These are phyloP conservation scores for Globisporangium paddicum DNA, from an alignment of 352 stramenopile species.

Conservation along the genomic window DNA sequence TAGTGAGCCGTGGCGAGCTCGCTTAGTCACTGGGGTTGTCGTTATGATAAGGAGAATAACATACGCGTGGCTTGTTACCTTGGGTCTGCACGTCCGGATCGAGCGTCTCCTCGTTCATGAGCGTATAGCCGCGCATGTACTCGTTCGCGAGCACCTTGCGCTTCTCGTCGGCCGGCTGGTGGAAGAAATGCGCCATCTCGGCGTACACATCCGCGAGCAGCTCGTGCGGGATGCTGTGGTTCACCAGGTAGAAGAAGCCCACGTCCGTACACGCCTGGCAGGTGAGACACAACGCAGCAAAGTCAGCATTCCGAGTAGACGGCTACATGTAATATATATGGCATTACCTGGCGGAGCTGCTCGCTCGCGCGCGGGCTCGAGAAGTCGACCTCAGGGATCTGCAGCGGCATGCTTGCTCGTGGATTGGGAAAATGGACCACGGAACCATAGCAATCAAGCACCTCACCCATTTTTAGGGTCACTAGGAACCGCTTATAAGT, in stretches of 20 bases:
- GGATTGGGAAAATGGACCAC: too few relatives aligned
- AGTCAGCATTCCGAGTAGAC: not conserved
- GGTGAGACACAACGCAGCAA: too few relatives aligned
- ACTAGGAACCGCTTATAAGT: too few relatives aligned
- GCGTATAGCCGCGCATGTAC: constrained; percentile 71
- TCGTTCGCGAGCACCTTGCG: constrained; percentile 57
- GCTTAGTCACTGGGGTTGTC: too few relatives aligned
- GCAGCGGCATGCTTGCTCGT: constrained; percentile 20
- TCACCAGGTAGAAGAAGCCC: constrained; percentile 68
- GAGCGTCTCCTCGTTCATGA: constrained; percentile 73
- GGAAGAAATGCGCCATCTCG: constrained; percentile 63
- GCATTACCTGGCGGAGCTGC: constrained; percentile 31
- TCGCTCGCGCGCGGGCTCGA: constrained; percentile 29
- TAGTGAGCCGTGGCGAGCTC: not conserved
- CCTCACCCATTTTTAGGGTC: too few relatives aligned
- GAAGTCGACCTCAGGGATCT: constrained; percentile 57
- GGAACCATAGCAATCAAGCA: too few relatives aligned
- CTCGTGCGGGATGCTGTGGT: constrained; percentile 33
- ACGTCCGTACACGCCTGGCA: constrained; percentile 41
- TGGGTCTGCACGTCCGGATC: constrained; percentile 45
- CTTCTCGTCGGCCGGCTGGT: constrained; percentile 42
- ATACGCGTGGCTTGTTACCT: too few relatives aligned
- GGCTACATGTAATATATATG: not conserved
- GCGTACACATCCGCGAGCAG: constrained; percentile 45
- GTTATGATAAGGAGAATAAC: not conserved